Conservation (phyloP, 176 grass and related monocot genomes). For the Otatea glauca region DNA sequence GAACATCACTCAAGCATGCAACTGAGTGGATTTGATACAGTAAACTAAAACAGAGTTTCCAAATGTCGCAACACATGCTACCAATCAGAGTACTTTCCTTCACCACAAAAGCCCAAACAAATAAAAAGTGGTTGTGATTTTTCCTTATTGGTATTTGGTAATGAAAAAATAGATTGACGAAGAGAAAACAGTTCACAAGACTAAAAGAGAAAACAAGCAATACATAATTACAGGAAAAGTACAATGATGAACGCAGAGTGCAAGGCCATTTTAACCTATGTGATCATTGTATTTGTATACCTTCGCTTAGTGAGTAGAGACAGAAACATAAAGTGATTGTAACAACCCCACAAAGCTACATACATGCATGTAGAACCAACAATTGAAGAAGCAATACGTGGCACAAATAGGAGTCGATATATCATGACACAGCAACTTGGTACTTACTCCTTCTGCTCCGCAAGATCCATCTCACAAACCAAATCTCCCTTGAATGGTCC, state of each 20-base stretch:
- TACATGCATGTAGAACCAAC: too few species aligned
- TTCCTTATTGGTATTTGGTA: neutral
- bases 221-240: neutral
- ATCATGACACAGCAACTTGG: too few species aligned
- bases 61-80: neutral
- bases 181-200: neutral
- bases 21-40: neutral
- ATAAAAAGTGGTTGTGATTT: neutral
- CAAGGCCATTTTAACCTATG: constrained; percentile 7
- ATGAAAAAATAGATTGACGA: neutral
- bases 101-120: constrained; percentile 22
- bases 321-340: constrained; percentile 20
- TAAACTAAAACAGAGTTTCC: neutral
- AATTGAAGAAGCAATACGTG: too few species aligned
- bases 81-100: neutral
- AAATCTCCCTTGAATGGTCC: too few species aligned
- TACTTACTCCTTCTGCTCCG: too few species aligned
- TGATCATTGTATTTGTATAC: neutral
- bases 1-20: constrained; percentile 18
- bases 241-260: constrained; percentile 1
- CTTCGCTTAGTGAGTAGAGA: constrained; percentile 10
- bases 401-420: too few species aligned
- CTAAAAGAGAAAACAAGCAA: constrained; percentile 15
- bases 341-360: too few species aligned
- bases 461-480: too few species aligned